Conservation (phyloP, 106 monocot genomes). For the Acorus gramineus region DNA sequence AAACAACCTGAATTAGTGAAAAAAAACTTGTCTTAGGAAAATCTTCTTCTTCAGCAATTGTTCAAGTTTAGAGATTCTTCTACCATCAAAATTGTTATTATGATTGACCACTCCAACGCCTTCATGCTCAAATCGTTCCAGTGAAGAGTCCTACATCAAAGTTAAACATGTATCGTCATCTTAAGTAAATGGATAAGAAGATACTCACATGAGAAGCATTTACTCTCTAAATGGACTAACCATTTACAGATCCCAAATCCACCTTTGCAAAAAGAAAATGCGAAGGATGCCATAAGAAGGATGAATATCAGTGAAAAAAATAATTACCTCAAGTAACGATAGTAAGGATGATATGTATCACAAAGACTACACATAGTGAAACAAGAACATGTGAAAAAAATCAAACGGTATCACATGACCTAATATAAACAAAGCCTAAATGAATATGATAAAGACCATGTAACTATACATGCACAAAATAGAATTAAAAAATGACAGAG, state of each 20-base stretch:
- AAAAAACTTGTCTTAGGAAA: slow-evolving; percentile 35
- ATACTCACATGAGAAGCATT: too few species aligned
- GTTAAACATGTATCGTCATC: too few species aligned
- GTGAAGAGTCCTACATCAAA: background rate
- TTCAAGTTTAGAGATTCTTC: slow-evolving; percentile 24
- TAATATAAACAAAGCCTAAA: too few species aligned
- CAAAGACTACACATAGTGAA: too few species aligned
- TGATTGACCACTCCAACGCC: background rate
- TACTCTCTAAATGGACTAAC: too few species aligned
- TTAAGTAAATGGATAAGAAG: too few species aligned
- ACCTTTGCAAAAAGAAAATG: slow-evolving; percentile 11
- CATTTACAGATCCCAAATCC: slow-evolving; percentile 8
- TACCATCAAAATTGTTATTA: background rate
- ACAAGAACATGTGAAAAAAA: too few species aligned
- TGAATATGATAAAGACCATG: too few species aligned
- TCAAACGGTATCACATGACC: too few species aligned
- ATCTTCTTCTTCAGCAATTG: slow-evolving; percentile 35
- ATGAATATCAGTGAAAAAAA: too few species aligned
- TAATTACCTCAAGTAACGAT: too few species aligned
- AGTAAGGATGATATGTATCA: too few species aligned
- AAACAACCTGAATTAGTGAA: background rate
- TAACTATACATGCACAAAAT: background rate
- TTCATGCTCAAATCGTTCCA: background rate
- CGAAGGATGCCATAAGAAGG: background rate
- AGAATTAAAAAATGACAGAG: slow-evolving; percentile 1